Conservation (phyloP, 2,329 filamentous ascomycete species). For the Venturia carpophila region DNA sequence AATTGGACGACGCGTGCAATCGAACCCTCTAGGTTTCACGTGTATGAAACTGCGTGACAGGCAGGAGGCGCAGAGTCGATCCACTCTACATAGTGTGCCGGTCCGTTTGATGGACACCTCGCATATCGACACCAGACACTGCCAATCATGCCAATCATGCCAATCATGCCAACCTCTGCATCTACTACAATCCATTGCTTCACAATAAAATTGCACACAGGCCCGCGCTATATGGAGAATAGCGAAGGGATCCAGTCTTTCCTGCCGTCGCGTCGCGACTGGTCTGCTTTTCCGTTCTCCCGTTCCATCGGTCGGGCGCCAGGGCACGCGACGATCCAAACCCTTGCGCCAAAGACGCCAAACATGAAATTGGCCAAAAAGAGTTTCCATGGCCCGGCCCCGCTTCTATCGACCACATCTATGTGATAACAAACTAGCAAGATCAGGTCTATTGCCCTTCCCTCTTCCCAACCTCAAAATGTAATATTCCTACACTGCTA, state of each 20-base stretch:
- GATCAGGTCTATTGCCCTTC: neutral
- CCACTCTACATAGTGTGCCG: neutral
- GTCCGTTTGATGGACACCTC: neutral
- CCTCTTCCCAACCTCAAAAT: neutral
- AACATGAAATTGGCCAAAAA: conserved; percentile 1
- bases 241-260: neutral
- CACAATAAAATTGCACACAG: neutral
- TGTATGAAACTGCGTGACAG: conserved; percentile 9
- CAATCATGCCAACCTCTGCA: neutral
- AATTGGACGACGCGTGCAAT: neutral
- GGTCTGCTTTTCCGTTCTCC: neutral
- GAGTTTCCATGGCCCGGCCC: neutral
- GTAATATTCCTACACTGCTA: conserved; percentile 1
- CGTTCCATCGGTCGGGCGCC: neutral
- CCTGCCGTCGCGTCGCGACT: neutral
- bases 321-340: neutral
- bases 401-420: conserved; percentile 6
- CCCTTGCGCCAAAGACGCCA: conserved; percentile 3
- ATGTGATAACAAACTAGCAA: conserved; percentile 1
- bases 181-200: neutral
- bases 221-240: neutral
- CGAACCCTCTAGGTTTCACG: conserved; percentile 6
- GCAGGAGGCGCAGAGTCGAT: neutral
- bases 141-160: neutral
- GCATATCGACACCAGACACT: neutral